Conservation (phyloP, 140 eudicot species). For the Ambrosia hybrid region DNA sequence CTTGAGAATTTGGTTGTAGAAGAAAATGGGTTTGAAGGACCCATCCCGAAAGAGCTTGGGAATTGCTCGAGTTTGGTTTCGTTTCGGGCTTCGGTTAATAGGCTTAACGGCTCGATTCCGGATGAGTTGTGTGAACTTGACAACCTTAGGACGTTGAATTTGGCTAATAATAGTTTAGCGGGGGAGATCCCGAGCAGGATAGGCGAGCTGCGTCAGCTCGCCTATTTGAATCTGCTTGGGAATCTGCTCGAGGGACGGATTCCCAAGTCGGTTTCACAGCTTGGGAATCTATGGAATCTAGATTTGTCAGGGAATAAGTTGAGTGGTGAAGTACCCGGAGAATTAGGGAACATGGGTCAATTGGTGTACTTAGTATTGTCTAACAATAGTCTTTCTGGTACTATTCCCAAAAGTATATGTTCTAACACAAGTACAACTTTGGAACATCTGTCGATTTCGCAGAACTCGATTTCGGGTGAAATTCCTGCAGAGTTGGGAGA, state of each 20-base stretch:
- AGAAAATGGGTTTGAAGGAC: slow-evolving; percentile 55
- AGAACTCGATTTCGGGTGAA: slow-evolving; percentile 62
- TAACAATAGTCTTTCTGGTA: slow-evolving; percentile 70
- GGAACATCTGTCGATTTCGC: slow-evolving; percentile 58
- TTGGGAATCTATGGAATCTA: slow-evolving; percentile 52
- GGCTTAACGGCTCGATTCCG: slow-evolving; percentile 78
- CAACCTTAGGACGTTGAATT: slow-evolving; percentile 56
- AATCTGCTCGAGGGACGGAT: slow-evolving; percentile 73
- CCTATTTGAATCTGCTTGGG: slow-evolving; percentile 65
- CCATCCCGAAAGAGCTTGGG: slow-evolving; percentile 63
- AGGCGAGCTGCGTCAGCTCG: slow-evolving; percentile 62
- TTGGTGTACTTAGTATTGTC: slow-evolving; percentile 58
- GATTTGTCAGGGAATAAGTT: slow-evolving; percentile 78
- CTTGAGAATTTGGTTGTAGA: slow-evolving; percentile 62
- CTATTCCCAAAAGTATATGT: slow-evolving; percentile 59
- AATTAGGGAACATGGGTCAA: slow-evolving; percentile 65
- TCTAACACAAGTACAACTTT: slow-evolving; percentile 53
- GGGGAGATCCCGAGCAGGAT: slow-evolving; percentile 70
- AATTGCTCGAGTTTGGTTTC: slow-evolving; percentile 53
- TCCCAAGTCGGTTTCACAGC: slow-evolving; percentile 59
- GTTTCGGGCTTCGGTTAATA: slow-evolving; percentile 59
- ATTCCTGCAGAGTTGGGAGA: slow-evolving; percentile 67
- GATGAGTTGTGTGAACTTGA: slow-evolving; percentile 46
- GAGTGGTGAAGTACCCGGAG: slow-evolving; percentile 68
- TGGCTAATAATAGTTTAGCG: slow-evolving; percentile 68